phyloP scores from a whole-genome alignment of 1,284 basidiomycete genomes.

The Quambalaria eucalypti region DNA sequence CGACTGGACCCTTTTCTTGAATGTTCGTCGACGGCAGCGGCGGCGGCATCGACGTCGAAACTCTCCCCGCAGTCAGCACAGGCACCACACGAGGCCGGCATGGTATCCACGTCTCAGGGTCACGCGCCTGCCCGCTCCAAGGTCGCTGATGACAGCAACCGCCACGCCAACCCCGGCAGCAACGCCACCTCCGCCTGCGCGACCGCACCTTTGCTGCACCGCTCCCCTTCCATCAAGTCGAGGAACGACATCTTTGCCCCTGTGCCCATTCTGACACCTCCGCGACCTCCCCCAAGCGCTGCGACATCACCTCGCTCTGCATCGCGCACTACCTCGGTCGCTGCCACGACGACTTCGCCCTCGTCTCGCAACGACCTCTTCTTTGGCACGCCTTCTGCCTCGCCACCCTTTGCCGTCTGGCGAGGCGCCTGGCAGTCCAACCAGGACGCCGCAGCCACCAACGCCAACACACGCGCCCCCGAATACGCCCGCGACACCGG shows the following conservation, averaged over 20 bases:
- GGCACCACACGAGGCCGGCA: no score
- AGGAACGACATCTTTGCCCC: neutral
- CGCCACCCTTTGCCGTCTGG: neutral
- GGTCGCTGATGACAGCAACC: no score
- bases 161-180: no score
- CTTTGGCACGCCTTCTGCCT: conserved; percentile 2
- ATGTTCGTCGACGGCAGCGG: no score
- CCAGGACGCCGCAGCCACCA: neutral
- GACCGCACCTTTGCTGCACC: neutral
- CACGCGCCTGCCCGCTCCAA: no score
- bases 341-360: neutral
- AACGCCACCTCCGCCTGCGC: no score
- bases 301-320: neutral
- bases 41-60: no score
- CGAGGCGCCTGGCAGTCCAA: neutral
- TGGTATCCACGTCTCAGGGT: no score
- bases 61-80: no score
- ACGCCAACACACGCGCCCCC: neutral
- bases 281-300: neutral
- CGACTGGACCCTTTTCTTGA: no score
- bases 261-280: neutral
- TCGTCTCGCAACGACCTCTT: conserved; percentile 3
- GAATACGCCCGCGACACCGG: neutral
- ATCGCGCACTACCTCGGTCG: neutral
- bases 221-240: neutral